Base-by-base conservation (phyloP, 2,329 filamentous ascomycete species). In the Claviceps paspali region DNA sequence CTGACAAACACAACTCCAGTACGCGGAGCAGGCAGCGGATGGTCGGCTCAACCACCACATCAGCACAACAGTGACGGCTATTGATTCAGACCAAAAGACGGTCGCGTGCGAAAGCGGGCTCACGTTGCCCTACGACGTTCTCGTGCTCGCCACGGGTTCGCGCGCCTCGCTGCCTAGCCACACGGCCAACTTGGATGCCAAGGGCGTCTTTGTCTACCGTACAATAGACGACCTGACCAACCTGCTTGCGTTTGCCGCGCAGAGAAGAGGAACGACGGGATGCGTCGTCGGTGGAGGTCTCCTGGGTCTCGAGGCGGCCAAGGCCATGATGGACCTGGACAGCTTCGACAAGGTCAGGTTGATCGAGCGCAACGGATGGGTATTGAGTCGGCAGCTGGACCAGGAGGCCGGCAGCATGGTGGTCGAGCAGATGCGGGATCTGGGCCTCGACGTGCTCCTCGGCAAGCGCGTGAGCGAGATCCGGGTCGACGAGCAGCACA, bases 291-390 rank as follows among this genome's bases (percentile, higher is more conserved):
- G 86, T 18, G 86, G 86, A 36, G 86, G 86, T 1, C 58, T 95
- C 18, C 67, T 94, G 0, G 86, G 86, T 1, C 70, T 95, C 0
- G 86, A 94, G 60, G 86, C 86, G 2, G 86, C 84, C 24, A 91
- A 93, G 50, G 86, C 86, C 2, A 86, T 94, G 82, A 79, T 87
- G 63, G 85, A 93, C 51, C 63, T 94, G 7, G 69, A 82, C 47
- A 72, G 76, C 36, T 92, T 81, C 51, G 65, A 69, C 10, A 73
- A 75, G 40, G 80, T 94, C 36, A 82, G 77, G 46, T 63, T 94
- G 7, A 75, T 94, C 36, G 87, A 94, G 56, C 69, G 83, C 36
- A 88, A 86, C 50, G 61, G 71, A 47, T 94, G 84, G 82, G 79
- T 93, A 0, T 56, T 94, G 30, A 83, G 80, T 38, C 68, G 86